phyloP scores from a whole-genome alignment of 257 asterid genomes.

The Fraxinus excelsior region DNA sequence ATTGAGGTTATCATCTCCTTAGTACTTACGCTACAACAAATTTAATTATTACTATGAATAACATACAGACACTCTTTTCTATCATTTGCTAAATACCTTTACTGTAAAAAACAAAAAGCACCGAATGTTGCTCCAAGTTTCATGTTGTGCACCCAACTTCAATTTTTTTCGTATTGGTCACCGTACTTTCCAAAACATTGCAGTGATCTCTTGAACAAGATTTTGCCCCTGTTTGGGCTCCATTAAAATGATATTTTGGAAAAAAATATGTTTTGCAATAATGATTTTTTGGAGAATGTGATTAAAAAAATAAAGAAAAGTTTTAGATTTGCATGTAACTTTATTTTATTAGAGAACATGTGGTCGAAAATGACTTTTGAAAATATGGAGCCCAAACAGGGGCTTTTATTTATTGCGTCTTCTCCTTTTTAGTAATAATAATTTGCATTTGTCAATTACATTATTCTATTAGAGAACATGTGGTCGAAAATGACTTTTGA shows the following conservation, averaged over 20 bases:
- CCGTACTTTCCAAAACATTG: not conserved
- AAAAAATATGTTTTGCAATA: no score
- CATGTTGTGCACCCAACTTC: not conserved
- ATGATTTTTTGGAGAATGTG: no score
- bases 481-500: no score
- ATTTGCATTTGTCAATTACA: conserved; percentile 12
- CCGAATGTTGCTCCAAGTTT: not conserved
- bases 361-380: no score
- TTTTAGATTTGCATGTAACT: no score
- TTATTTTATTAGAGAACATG: no score
- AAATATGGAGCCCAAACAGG: no score
- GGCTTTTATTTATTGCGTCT: not conserved
- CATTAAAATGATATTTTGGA: no score
- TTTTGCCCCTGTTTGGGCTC: no score
- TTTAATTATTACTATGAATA: not conserved
- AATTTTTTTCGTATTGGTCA: not conserved
- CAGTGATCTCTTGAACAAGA: conserved; percentile 5
- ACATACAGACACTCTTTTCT: not conserved
- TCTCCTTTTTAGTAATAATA: conserved; percentile 8
- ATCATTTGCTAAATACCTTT: not conserved
- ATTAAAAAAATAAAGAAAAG: no score
- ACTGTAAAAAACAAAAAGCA: not conserved
- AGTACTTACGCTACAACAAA: not conserved
- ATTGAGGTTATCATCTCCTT: not conserved
- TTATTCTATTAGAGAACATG: not conserved